A percentile compares a stretch with the other conserved stretches of the same genome.
These are phyloP conservation scores for Echites panduratus DNA, from an alignment of 257 asterid genomes.

Conservation along the genomic window DNA sequence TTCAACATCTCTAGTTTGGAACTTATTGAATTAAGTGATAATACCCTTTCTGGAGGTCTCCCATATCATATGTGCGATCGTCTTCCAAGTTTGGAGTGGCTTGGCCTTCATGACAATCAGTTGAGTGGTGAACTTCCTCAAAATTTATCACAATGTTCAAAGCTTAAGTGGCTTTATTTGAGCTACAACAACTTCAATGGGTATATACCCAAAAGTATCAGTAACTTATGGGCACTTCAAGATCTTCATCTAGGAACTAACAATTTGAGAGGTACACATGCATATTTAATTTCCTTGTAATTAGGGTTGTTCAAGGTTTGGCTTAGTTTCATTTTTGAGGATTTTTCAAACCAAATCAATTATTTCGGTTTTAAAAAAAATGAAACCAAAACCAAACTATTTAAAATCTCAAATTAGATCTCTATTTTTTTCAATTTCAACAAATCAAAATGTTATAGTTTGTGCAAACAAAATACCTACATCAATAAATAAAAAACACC, in stretches of 20 bases:
- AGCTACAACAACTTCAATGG: slow-evolving; percentile 20
- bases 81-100: not conserved
- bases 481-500: too few relatives aligned
- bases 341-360: too few relatives aligned
- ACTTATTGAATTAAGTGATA: not conserved
- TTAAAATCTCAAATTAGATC: too few relatives aligned
- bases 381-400: too few relatives aligned
- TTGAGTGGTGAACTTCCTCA: not conserved
- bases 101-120: not conserved
- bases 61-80: slow-evolving; percentile 14
- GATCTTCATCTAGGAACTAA: slow-evolving; percentile 11
- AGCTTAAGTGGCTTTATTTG: not conserved
- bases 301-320: too few relatives aligned
- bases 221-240: slow-evolving; percentile 16
- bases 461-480: too few relatives aligned
- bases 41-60: slow-evolving; percentile 11
- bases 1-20: slow-evolving; percentile 20
- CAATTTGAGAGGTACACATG: slow-evolving; percentile 24
- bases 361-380: too few relatives aligned
- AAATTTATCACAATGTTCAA: not conserved
- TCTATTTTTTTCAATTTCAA: too few relatives aligned
- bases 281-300: too few relatives aligned
- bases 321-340: too few relatives aligned
- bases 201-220: slow-evolving; percentile 20
- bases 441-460: too few relatives aligned